Evolutionary conservation across 106 monocot species (phyloP), one percentile per base, ranked within the genome.

Genomic region (Hemerocallis citrina): DNA sequence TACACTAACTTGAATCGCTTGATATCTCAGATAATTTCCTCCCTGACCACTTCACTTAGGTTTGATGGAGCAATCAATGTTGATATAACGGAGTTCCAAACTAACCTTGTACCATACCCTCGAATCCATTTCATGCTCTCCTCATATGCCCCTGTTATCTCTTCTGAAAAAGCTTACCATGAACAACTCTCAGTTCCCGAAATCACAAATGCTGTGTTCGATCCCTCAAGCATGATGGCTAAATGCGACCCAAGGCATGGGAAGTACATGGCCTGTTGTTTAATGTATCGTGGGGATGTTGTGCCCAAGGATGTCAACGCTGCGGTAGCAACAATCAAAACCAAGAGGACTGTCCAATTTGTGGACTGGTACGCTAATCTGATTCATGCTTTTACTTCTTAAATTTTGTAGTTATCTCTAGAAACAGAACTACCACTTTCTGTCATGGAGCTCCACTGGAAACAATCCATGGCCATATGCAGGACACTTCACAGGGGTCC

Each of bases 281-380:
- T 77, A 24, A 77, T 77, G 76, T 77, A 77, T 55, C 69, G 76
- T n/a, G 76, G 76, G 5, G 76, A 77, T 58, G 76, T 77, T 30
- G 76, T 77, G 28, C 70, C 76, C 1, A 77, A 77, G 65, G 76
- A 77, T 33, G 76, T 77, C 12, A 77, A 77, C 34, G 76, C 75
- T 3, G 75, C 75, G 0, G 75, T 76, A 16, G 54, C 62, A 15
- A 69, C 75, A 1, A 76, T 76, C 32, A 76, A 76, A 17, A 76
- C 75, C 13, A 64, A 69, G 46, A 46, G 75, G 42, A 63, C 75
- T 0, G 71, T 77, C 15, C 76, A 77, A 21, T 77, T 77, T 39
- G 76, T 77, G 2, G 65, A 77, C 37, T 77, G 76, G 76, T 76
- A 59, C 52, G 61, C 12, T n/a, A n/a, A n/a, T n/a, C 14, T 41